These are phyloP conservation scores for Chlorella variabilis DNA, from an alignment of 163 green algal genomes.

Conservation along the genomic window DNA sequence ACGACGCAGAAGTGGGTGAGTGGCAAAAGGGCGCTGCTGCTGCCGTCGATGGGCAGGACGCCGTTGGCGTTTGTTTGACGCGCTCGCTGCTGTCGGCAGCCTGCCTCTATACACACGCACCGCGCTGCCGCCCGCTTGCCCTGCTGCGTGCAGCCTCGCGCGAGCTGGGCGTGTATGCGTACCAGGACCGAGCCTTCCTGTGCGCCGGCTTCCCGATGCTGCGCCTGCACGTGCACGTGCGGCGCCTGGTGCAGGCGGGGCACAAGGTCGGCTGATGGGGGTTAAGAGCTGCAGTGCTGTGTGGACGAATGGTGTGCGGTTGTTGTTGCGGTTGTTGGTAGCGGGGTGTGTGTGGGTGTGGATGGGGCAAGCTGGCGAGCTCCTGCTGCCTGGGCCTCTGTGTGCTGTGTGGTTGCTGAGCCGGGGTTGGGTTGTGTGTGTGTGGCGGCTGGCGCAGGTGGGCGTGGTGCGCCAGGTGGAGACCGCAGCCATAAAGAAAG, in stretches of 20 bases:
- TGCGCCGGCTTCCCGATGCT: constrained; percentile 75
- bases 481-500: constrained; percentile 86
- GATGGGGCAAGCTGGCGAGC: too few species aligned
- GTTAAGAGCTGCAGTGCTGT: too few species aligned
- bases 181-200: constrained; percentile 46
- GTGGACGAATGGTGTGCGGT: too few species aligned
- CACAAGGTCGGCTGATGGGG: constrained; percentile 73
- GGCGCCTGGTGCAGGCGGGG: constrained; percentile 82
- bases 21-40: constrained; percentile 60
- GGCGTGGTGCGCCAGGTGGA: constrained; percentile 81
- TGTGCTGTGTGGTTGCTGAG: too few species aligned
- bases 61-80: too few species aligned
- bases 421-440: too few species aligned
- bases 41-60: neutral
- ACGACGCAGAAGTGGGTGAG: constrained; percentile 71
- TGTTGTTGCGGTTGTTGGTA: too few species aligned
- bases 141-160: neutral
- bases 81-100: neutral
- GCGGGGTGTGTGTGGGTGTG: too few species aligned
- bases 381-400: too few species aligned
- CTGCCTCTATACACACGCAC: neutral
- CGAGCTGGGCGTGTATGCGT: constrained; percentile 29
- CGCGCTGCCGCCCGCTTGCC: neutral
- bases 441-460: constrained; percentile 38
- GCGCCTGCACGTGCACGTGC: constrained; percentile 86